Evolutionary conservation across 352 stramenopile species (phyloP), one percentile per base, ranked within the genome.

Genomic region (Pythium biforme): DNA sequence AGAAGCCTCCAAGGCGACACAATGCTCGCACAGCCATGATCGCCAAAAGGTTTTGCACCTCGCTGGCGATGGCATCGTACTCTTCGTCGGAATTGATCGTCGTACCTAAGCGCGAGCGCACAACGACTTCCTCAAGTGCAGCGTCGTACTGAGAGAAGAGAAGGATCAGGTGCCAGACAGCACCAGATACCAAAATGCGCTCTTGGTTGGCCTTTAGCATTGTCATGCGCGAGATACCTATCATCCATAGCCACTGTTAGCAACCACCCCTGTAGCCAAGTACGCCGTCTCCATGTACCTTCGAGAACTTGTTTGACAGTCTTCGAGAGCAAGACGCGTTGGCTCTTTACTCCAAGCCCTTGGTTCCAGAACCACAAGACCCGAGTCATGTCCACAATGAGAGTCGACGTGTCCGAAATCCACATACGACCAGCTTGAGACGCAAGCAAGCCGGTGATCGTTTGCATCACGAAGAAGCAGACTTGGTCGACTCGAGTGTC

Each of bases 331-430:
- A 81, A 62, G 25, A 89, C 79, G 1, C 69, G 75, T 17, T 79
- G 68, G 10, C 26, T 33, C 19, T 20, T 72, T 43, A 20, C 40
- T 52, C 11, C 77, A 50, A 53, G 22, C 19, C 20, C 41, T 37
- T 88, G 75, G 33, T 90, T 88, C 83, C 81, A 94, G 15, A 88
- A 52, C 85, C 85, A 94, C 10, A 94, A 47, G 40, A 93, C 69
- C 4, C 74, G 83, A 48, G 79, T 75, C 72, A 92, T 82, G 50
- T 95, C 86, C 23, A 85, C 61, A 29, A 90, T 54, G 9, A 95
- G 61, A 12, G 79, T 92, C 20, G 70, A 77, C 25, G 82, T 86
- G 3, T 75, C 53, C 0, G 70, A 66, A 20, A 94, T 80, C 84
- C 85, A 94, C 25, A 74, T 60, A n/a, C 79, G 72, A 19, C 83